A percentile compares a stretch with the other conserved stretches of the same genome.
Conservation (phyloP, 139 green algal genomes). For the Raphidocelis subcapitata region DNA sequence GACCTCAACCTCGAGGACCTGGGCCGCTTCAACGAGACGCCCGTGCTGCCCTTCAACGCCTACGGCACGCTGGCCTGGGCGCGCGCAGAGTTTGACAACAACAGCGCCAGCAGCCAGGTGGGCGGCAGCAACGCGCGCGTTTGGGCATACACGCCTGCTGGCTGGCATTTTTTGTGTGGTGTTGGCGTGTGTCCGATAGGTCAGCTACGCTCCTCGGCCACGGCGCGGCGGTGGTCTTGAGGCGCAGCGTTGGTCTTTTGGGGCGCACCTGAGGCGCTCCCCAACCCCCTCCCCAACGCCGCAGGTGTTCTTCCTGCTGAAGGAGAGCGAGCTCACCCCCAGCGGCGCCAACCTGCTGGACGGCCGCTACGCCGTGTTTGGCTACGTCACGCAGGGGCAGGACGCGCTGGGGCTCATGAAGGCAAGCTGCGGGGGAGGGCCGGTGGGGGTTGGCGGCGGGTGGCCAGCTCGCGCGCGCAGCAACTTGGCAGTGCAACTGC, state of each 20-base stretch:
- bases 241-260: no score
- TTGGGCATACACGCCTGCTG: no score
- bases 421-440: constrained; percentile 1
- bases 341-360: constrained; percentile 96
- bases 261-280: no score
- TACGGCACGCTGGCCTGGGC: constrained; percentile 97
- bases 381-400: constrained; percentile 85
- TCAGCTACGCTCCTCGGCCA: no score
- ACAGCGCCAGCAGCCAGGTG: constrained; percentile 80
- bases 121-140: neutral
- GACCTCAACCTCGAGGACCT: constrained; percentile 94
- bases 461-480: neutral
- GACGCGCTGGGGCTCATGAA: constrained; percentile 53
- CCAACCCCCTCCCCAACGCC: no score
- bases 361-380: constrained; percentile 96
- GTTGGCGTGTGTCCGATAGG: constrained; percentile 3
- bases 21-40: constrained; percentile 84
- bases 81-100: constrained; percentile 93
- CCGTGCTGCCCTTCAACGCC: constrained; percentile 97
- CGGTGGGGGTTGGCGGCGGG: neutral
- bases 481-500: neutral
- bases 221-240: no score
- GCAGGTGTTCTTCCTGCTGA: constrained; percentile 97
- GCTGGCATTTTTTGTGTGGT: neutral
- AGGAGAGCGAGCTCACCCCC: constrained; percentile 98